Percentiles rank a stretch among this genome's conserved stretches.
Evolutionary conservation across 768 basidiomycete genomes (phyloP).

Genomic region (Tylopilus felleus): DNA sequence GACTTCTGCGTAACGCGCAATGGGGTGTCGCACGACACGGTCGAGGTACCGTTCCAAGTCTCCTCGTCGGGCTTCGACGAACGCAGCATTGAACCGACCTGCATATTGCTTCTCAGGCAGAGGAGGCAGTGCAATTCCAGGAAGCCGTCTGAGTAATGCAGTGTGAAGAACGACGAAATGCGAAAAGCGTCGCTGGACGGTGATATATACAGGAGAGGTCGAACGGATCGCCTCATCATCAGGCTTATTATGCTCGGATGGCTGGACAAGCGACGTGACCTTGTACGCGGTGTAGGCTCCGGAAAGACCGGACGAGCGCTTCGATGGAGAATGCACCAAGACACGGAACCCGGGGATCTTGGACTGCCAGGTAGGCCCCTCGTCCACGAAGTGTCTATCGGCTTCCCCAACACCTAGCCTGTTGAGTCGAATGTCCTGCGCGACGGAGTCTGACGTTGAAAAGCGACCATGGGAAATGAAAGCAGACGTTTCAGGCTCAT

Average conservation of each 20-base stretch:
- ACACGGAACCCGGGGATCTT: slow-evolving; percentile 72
- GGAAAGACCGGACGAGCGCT: slow-evolving; percentile 60
- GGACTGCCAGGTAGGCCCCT: slow-evolving; percentile 67
- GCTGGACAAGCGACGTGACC: slow-evolving; percentile 53
- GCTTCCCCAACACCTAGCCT: slow-evolving; percentile 51
- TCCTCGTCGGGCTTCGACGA: slow-evolving; percentile 77
- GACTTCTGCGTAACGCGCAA: slow-evolving; percentile 75
- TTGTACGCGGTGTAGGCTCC: slow-evolving; percentile 74
- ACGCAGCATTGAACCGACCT: slow-evolving; percentile 74
- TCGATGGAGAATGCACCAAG: slow-evolving; percentile 78
- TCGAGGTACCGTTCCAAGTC: slow-evolving; percentile 79
- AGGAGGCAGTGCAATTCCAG: slow-evolving; percentile 75
- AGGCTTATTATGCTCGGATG: slow-evolving; percentile 16
- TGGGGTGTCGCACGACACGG: slow-evolving; percentile 67
- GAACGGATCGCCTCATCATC: slow-evolving; percentile 22
- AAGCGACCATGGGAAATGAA: slow-evolving; percentile 27
- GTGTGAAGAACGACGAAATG: slow-evolving; percentile 80
- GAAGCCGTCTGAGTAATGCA: slow-evolving; percentile 62
- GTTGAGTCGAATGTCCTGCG: slow-evolving; percentile 40
- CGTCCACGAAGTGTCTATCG: slow-evolving; percentile 68
- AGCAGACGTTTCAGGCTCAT: slow-evolving; percentile 22
- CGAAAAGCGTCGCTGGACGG: slow-evolving; percentile 79
- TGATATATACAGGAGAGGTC: slow-evolving; percentile 52
- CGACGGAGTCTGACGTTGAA: slow-evolving; percentile 34
- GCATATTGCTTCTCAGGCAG: slow-evolving; percentile 85